Percentiles rank a stretch among this genome's conserved stretches.
Conservation (phyloP, 148 eudicot species). For the Cornus florida region DNA sequence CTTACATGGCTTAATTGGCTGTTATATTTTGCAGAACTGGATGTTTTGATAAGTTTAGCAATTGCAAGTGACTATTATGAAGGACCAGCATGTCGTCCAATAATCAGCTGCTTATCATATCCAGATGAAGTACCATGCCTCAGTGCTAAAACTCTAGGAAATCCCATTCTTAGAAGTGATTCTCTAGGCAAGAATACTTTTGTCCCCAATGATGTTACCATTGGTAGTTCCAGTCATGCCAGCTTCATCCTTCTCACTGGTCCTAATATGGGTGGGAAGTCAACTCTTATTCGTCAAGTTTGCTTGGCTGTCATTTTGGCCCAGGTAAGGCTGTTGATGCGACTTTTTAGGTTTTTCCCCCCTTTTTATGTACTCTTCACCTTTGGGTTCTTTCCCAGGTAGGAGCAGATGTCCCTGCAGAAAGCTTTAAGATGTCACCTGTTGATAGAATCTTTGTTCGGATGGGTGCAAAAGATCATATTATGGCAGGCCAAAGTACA, state of each 20-base stretch:
- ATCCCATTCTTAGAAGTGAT: conserved; percentile 82
- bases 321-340: conserved; percentile 52
- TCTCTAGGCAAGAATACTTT: conserved; percentile 74
- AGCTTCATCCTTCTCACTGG: conserved; percentile 93
- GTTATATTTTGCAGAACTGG: conserved; percentile 67
- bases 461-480: conserved; percentile 99
- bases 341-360: background rate
- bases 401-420: conserved; percentile 97
- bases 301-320: conserved; percentile 96
- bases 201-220: conserved; percentile 79
- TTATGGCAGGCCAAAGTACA: conserved; percentile 98
- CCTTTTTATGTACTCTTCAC: conserved; percentile 19
- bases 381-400: conserved; percentile 43
- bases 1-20: conserved; percentile 16
- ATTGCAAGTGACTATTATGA: conserved; percentile 86
- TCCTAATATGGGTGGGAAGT: conserved; percentile 99
- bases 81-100: conserved; percentile 86
- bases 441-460: conserved; percentile 90
- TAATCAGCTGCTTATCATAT: conserved; percentile 36
- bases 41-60: conserved; percentile 86
- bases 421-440: conserved; percentile 73
- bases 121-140: conserved; percentile 52
- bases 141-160: conserved; percentile 80
- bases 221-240: conserved; percentile 74
- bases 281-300: conserved; percentile 97